A percentile compares a stretch with the other conserved stretches of the same genome.
Conservation (phyloP, 208 protist species). For the Trypanosoma avium region DNA sequence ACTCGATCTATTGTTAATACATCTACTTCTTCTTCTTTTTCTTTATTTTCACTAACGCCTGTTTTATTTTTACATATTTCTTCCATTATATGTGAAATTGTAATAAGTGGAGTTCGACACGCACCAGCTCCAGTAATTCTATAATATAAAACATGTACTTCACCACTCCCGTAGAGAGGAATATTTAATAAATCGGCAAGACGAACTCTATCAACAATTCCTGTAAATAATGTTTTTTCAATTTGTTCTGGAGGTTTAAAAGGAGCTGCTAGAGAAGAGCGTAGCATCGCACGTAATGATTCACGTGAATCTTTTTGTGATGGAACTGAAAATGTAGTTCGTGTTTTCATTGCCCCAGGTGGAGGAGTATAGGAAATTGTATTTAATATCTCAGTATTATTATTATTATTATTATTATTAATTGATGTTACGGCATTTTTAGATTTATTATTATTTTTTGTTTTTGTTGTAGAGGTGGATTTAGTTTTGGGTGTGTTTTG, state of each 20-base stretch:
- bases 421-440: background rate
- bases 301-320: conserved; percentile 9
- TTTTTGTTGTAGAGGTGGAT: no score
- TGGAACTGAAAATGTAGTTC: background rate
- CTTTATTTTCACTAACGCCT: background rate
- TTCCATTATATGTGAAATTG: conserved; percentile 17
- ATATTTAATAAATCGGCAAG: conserved; percentile 28
- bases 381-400: background rate
- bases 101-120: conserved; percentile 29
- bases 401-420: background rate
- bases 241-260: conserved; percentile 24
- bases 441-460: conserved; percentile 4
- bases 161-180: conserved; percentile 15
- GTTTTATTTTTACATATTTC: background rate
- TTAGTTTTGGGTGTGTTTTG: no score
- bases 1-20: background rate
- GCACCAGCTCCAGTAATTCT: conserved; percentile 26
- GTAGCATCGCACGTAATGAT: conserved; percentile 16
- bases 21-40: background rate
- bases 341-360: background rate
- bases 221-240: conserved; percentile 22
- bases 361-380: conserved; percentile 5
- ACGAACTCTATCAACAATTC: conserved; percentile 16
- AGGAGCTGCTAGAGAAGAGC: conserved; percentile 11
- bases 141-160: conserved; percentile 27